Evolutionary conservation across 2,329 filamentous ascomycete genomes (phyloP), one percentile per base, ranked within the genome.

Genomic region (Teratosphaeria nubilosa): DNA sequence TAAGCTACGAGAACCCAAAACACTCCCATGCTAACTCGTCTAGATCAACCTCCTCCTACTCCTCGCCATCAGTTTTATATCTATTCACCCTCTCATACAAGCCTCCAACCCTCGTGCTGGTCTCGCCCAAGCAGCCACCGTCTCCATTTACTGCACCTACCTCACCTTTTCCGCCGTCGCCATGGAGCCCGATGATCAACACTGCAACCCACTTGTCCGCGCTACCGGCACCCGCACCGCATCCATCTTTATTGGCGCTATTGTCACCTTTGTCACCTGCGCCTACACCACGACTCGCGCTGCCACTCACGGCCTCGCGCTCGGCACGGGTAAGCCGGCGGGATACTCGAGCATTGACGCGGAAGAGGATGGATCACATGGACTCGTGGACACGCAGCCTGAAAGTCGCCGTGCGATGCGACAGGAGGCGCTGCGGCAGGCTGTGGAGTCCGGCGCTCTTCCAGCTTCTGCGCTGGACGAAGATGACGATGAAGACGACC

Each of bases 251-350:
- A 83, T 99, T 63, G 94, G 94, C 60, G 94, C 94, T 31, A 86
- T 99, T 63, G 90, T 96, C 57, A 99, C 94, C 11, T 95, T 99
- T 83, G 81, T 96, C 54, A 97, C 94, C 1, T 90, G 97, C 56
- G 94, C 94, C 7, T 99, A 97, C 76, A 99, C 94, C 5, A 99
- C 94, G 2, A 99, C 94, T 2, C 87, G 94, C 56, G 94, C 94
- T 20, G 94, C 94, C 14, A 97, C 94, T 1, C 91, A 96, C 74
- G 89, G 86, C 60, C 81, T 94, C 6, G 88, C 88, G 3, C 78
- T 92, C 1, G 86, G 87, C 56, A 81, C 82, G 59, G 80, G 80
- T 62, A 81, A 75, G 73, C 76, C 65, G 59, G 54, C 59, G 9
- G 50, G 51, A 10, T 86, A 86, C 69, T 70, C 75, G 16, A 75